These are phyloP conservation scores for Thielaviopsis musarum DNA, from an alignment of 2,329 filamentous ascomycete species.

Conservation along the genomic window DNA sequence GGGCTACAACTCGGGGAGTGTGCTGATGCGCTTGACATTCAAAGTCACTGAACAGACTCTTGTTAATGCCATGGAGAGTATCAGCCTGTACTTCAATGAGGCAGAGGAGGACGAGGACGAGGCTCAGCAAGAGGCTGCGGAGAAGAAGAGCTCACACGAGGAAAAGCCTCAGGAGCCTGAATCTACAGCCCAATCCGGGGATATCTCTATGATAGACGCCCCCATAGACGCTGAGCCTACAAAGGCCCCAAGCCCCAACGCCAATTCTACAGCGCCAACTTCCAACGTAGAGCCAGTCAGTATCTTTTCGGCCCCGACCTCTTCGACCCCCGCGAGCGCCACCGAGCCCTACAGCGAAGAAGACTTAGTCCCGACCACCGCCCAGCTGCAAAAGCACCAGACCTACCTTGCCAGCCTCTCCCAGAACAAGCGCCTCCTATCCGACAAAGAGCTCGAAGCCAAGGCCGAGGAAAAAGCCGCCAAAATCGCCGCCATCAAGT, in stretches of 20 bases:
- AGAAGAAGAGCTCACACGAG: constrained; percentile 7
- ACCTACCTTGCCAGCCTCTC: constrained; percentile 41
- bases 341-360: constrained; percentile 45
- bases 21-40: constrained; percentile 63
- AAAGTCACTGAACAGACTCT: constrained; percentile 59
- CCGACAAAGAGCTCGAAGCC: constrained; percentile 64
- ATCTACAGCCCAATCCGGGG: neutral
- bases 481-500: constrained; percentile 46
- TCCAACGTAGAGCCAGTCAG: constrained; percentile 37
- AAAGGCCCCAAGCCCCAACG: constrained; percentile 13
- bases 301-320: constrained; percentile 63
- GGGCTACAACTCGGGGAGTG: constrained; percentile 71
- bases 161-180: constrained; percentile 8
- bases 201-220: constrained; percentile 1
- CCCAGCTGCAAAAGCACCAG: constrained; percentile 61
- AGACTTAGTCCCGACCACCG: constrained; percentile 62
- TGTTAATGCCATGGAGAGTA: constrained; percentile 71
- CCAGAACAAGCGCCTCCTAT: constrained; percentile 62
- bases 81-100: constrained; percentile 55
- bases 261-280: constrained; percentile 8
- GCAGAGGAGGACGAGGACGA: constrained; percentile 22
- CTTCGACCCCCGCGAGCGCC: constrained; percentile 60
- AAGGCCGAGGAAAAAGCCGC: constrained; percentile 49
- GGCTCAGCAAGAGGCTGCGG: constrained; percentile 19
- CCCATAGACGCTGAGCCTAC: neutral